phyloP scores from a whole-genome alignment of 345 rosid genomes.

The Populus deltoides region DNA sequence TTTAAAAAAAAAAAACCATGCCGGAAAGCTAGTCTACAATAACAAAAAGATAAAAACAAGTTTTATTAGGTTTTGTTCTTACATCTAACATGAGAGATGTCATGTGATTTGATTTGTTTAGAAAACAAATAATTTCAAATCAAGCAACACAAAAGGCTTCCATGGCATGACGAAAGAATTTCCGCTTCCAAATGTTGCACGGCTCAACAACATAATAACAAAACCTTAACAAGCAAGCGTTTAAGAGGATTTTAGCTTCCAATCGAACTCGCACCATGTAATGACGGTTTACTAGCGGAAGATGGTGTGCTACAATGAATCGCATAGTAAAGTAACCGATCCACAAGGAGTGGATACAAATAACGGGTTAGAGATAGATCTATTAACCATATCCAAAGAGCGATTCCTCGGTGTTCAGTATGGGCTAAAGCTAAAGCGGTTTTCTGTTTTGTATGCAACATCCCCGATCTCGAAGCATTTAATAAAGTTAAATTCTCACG shows the following conservation, averaged over 20 bases:
- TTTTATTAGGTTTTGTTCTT: too few relatives aligned
- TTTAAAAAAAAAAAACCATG: too few relatives aligned
- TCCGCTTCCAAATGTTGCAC: not conserved
- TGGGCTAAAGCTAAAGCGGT: constrained; percentile 80
- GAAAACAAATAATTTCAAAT: too few relatives aligned
- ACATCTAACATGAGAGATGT: too few relatives aligned
- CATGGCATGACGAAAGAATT: not conserved
- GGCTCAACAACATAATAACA: too few relatives aligned
- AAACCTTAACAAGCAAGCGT: not conserved
- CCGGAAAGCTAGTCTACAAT: too few relatives aligned
- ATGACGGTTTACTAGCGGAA: too few relatives aligned
- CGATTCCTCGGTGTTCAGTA: constrained; percentile 81
- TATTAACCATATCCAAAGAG: not conserved
- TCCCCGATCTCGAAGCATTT: constrained; percentile 80
- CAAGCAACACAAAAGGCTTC: too few relatives aligned
- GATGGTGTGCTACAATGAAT: too few relatives aligned
- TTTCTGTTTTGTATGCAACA: constrained; percentile 68
- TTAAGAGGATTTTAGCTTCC: not conserved
- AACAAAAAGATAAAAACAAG: too few relatives aligned
- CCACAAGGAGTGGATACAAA: not conserved
- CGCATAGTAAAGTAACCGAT: not conserved
- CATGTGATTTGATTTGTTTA: too few relatives aligned
- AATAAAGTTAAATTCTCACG: constrained; percentile 54
- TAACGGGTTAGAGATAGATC: not conserved
- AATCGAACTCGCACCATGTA: not conserved